Evolutionary conservation across 148 eudicot species (phyloP).

Genomic region (Chenopodium suecicum): DNA sequence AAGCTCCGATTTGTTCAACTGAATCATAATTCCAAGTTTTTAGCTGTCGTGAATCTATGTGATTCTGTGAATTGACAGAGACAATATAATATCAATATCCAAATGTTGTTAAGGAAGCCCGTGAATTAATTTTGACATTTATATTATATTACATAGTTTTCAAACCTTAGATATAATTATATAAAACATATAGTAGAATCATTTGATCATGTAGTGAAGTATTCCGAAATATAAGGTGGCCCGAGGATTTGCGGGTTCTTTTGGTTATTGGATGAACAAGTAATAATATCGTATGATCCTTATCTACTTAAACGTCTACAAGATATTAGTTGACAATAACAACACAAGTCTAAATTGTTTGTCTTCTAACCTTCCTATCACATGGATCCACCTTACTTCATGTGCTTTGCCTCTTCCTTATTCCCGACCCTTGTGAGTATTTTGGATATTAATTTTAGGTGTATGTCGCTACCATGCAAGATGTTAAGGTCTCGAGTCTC

Average conservation of each 20-base stretch:
- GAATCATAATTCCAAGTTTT: neutral
- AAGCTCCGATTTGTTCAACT: neutral
- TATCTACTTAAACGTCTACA: neutral
- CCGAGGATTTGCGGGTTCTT: neutral
- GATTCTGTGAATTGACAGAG: neutral
- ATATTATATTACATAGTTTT: neutral
- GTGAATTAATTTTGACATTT: neutral
- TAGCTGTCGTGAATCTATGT: neutral
- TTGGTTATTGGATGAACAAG: neutral
- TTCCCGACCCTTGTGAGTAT: neutral
- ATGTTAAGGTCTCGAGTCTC: no score
- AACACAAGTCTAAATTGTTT: constrained; percentile 7
- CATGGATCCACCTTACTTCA: neutral
- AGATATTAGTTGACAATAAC: neutral
- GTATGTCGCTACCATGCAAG: no score
- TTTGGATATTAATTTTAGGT: no score
- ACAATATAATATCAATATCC: neutral
- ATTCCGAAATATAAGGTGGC: constrained; percentile 4
- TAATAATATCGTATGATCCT: constrained; percentile 12
- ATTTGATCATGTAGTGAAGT: neutral
- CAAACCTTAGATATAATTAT: neutral
- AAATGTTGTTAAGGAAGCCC: neutral
- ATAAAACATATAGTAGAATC: neutral
- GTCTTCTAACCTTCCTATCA: constrained; percentile 2
- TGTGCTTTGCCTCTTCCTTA: neutral